Evolutionary conservation across 495 filamentous ascomycete species (phyloP), one percentile per base, ranked within the genome.

Genomic region (Durotheca rogersii): DNA sequence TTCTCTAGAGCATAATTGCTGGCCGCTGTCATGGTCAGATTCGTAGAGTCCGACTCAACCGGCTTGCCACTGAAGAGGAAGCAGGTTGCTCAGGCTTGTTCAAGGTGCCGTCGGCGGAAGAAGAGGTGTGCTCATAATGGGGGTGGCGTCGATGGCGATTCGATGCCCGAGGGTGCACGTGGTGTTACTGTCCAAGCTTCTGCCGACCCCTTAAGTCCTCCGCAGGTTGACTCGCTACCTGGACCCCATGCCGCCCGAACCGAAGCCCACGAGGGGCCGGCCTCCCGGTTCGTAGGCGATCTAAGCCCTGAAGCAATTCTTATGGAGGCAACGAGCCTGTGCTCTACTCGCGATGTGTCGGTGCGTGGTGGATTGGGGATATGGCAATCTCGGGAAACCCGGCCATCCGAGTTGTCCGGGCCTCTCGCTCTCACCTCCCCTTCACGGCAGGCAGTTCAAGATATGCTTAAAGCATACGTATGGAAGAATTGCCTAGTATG

Each of bases 291-390:
- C 36, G 62, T 79, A 14, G 76, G 77, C 17, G 77, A 81, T 36
- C 42, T 76, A 9, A 80, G 74, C 56, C 77, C 77, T n/a, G 75
- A 79, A 53, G 69, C 72, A 18, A 72, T 77, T 7, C 66, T 81
- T 16, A 67, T 77, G 43, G 69, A 74, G 25, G 72, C 68, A 18
- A 72, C 73, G 16, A 62, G 60, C 40, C 56, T 68, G 21, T 65
- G 61, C 50, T 64, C 63, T 16, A 65, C 51, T 17, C 69, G 62
- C 34, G 67, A 61, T 25, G 62, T 62, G 7, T 72, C 67, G 4
- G 62, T 64, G n/a, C 60, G 63, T 10, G 66, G 64, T 6, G 64
- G 63, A 15, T 46, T 70, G 3, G 71, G 71, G 12, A 59, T 72
- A 33, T 73, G 69, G 69, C 53, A 66, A 37, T 33, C 62, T 25